Evolutionary conservation across 495 filamentous ascomycete species (phyloP), one percentile per base, ranked within the genome.

Genomic region (Sabuloglossum arenarium): DNA sequence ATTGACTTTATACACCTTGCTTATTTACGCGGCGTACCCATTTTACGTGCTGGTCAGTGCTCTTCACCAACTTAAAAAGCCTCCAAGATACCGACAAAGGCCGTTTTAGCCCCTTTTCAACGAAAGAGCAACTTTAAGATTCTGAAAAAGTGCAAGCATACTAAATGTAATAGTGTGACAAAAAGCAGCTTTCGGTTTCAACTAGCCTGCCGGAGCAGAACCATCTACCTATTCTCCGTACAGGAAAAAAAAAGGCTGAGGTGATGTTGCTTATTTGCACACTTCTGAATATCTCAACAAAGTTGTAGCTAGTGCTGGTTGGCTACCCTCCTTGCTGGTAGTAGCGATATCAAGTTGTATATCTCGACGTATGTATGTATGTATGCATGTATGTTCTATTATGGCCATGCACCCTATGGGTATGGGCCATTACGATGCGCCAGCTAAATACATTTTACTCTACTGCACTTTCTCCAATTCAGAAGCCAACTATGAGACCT

Each of bases 111-210:
- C 19, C 45, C 8, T 49, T 49, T 49, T 49, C 45, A 49, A 49
- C 19, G 21, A 49, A 49, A 16, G 45, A 49, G 45, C 45, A 10
- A 49, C 23, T 49, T 49, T 49, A 49, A 49, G 14, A 49, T 49
- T 49, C 45, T 49, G 45, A 49, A 49, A 49, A 49, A 49, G 45
- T 49, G 45, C 19, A 49, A 49, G n/a, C 45, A 49, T 49, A 49
- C 45, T 49, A 49, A 49, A 49, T 49, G 45, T 14, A 49, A 28
- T 28, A 39, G 34, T 39, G 12, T 12, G 14, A 16, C 12, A 39
- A 16, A 32, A 32, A 32, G 11, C 34, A 16, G 34, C 25, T 49
- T 49, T 49, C 14, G 8, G 14, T 49, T 49, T 49, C 45, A 49
- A 49, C 45, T 14, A 49, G 45, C 45, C 14, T 25, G 45, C 45